Evolutionary conservation across 352 stramenopile genomes (phyloP).

Genomic region (Phytopythium vexans): DNA sequence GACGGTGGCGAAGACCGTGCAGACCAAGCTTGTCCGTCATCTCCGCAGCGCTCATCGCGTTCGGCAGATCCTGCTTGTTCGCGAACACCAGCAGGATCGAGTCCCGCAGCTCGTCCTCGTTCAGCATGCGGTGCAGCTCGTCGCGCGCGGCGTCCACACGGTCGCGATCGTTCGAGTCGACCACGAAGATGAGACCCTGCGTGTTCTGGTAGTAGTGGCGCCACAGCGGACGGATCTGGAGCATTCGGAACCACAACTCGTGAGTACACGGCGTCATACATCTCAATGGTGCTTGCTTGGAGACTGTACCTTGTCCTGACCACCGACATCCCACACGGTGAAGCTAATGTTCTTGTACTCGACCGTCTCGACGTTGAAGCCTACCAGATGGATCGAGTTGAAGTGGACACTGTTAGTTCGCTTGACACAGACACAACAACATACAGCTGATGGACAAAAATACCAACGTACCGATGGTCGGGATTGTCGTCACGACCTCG

Average conservation of each 20-base stretch:
- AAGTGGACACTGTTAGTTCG: no score
- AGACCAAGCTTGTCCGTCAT: slow-evolving; percentile 99
- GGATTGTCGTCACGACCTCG: slow-evolving; percentile 97
- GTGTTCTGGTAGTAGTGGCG: slow-evolving; percentile 99
- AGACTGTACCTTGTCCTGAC: slow-evolving; percentile 94
- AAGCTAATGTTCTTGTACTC: slow-evolving; percentile 99
- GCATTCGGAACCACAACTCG: no score
- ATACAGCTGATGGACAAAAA: no score
- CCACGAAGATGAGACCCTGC: slow-evolving; percentile 99
- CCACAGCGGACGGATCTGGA: slow-evolving; percentile 96
- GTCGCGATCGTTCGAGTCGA: slow-evolving; percentile 98
- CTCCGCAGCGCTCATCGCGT: slow-evolving; percentile 93
- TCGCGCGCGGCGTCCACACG: slow-evolving; percentile 96
- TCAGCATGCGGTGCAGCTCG: slow-evolving; percentile 98
- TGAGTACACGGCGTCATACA: no score
- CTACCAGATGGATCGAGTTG: no score
- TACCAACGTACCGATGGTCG: no score
- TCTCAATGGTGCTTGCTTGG: no score
- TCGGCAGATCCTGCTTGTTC: slow-evolving; percentile 99
- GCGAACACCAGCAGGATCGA: slow-evolving; percentile 97
- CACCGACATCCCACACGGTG: slow-evolving; percentile 99
- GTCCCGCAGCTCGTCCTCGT: slow-evolving; percentile 97
- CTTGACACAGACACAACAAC: no score
- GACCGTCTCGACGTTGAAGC: slow-evolving; percentile 99
- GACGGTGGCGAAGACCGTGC: slow-evolving; percentile 94